Evolutionary conservation across 2,329 filamentous ascomycete species (phyloP).

Genomic region (Fusarium kyushuense): DNA sequence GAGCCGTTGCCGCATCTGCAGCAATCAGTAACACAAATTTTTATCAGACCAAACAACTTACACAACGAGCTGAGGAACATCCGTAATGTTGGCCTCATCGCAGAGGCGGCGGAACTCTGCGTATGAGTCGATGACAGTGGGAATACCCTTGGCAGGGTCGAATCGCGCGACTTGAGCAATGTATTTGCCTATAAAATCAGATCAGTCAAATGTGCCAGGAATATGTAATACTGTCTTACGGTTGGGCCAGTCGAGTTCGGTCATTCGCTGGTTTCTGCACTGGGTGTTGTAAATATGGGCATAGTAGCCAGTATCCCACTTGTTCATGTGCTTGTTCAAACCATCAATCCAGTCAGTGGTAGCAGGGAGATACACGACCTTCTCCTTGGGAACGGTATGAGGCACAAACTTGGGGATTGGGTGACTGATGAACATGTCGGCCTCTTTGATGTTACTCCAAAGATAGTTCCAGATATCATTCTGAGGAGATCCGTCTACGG

Average conservation of each 20-base stretch:
- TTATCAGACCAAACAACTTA: conserved; percentile 47
- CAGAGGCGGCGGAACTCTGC: conserved; percentile 75
- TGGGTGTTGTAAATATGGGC: conserved; percentile 77
- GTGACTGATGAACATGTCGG: conserved; percentile 85
- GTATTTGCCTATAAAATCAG: conserved; percentile 67
- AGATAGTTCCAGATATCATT: conserved; percentile 80
- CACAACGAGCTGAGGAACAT: conserved; percentile 78
- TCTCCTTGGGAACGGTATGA: conserved; percentile 71
- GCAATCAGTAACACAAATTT: conserved; percentile 7
- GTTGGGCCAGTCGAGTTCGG: conserved; percentile 64
- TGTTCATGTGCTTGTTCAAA: conserved; percentile 78
- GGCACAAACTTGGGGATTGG: conserved; percentile 83
- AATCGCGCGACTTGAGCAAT: conserved; percentile 86
- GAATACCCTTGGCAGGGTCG: conserved; percentile 85
- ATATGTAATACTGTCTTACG: conserved; percentile 49
- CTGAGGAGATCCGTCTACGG: conserved; percentile 72
- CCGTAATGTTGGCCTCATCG: conserved; percentile 62
- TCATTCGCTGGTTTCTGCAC: conserved; percentile 70
- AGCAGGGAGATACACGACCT: conserved; percentile 81
- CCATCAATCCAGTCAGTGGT: conserved; percentile 89
- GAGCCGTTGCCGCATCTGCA: conserved; percentile 77
- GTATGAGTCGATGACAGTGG: conserved; percentile 80
- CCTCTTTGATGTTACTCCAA: conserved; percentile 76
- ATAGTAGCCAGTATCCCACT: conserved; percentile 80
- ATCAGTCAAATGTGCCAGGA: neutral